Percentiles rank a stretch among this genome's conserved stretches.
These are phyloP conservation scores for Xylaria flabelliformis DNA, from an alignment of 495 filamentous ascomycete species.

Conservation along the genomic window DNA sequence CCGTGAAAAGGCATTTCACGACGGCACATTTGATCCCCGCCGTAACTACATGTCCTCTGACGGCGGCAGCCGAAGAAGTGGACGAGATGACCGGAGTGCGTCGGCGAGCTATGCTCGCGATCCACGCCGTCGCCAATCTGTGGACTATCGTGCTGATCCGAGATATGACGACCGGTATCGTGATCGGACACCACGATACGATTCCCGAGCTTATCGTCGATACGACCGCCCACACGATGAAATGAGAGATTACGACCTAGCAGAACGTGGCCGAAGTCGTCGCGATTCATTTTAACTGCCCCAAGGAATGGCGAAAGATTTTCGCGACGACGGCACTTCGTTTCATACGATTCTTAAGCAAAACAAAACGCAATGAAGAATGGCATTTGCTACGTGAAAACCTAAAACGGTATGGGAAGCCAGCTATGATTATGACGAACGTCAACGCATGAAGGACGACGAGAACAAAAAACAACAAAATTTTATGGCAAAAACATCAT, in stretches of 20 bases:
- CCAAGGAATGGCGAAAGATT: neutral
- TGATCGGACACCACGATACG: slow-evolving; percentile 18
- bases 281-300: slow-evolving; percentile 35
- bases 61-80: neutral
- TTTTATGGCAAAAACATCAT: neutral
- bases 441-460: neutral
- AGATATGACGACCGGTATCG: slow-evolving; percentile 33
- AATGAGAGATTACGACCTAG: slow-evolving; percentile 16
- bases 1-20: slow-evolving; percentile 13
- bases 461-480: neutral
- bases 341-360: neutral
- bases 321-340: neutral
- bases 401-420: neutral
- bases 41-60: slow-evolving; percentile 1
- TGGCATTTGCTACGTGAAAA: neutral
- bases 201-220: slow-evolving; percentile 26
- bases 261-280: slow-evolving; percentile 26
- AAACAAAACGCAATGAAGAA: neutral
- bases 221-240: slow-evolving; percentile 19
- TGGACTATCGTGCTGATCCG: slow-evolving; percentile 23
- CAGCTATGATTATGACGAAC: neutral
- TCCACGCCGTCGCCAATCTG: slow-evolving; percentile 22
- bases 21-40: slow-evolving; percentile 1
- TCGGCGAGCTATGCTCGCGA: slow-evolving; percentile 10
- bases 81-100: neutral